Evolutionary conservation across 148 eudicot species (phyloP).

Genomic region (Silene latifolia): DNA sequence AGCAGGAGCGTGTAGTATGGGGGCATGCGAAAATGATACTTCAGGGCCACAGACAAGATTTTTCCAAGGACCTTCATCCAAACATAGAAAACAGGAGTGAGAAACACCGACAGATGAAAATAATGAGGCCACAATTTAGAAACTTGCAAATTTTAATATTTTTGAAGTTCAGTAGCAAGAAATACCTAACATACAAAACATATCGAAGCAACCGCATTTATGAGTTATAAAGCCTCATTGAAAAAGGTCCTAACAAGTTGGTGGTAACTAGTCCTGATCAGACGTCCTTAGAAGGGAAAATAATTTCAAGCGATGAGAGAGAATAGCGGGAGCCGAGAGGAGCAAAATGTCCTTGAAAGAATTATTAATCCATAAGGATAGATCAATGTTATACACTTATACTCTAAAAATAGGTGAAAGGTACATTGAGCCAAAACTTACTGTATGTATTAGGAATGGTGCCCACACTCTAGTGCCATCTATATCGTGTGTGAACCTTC

Average conservation of each 20-base stretch:
- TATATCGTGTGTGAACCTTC: too few relatives aligned
- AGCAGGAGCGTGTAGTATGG: constrained; percentile 81
- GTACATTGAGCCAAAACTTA: too few relatives aligned
- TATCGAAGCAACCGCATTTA: not conserved
- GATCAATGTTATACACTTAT: not conserved
- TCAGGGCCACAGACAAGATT: constrained; percentile 80
- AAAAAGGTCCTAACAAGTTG: not conserved
- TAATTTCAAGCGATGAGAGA: too few relatives aligned
- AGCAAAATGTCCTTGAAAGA: not conserved
- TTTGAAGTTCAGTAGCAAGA: not conserved
- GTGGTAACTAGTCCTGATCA: not conserved
- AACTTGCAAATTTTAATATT: not conserved
- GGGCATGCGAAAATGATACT: constrained; percentile 91
- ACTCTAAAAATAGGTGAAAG: not conserved
- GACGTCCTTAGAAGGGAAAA: not conserved
- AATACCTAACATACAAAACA: not conserved
- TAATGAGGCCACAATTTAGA: not conserved
- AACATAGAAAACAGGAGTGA: not conserved
- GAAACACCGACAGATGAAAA: not conserved
- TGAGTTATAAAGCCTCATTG: not conserved
- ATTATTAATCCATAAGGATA: not conserved
- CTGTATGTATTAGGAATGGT: too few relatives aligned
- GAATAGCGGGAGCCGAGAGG: not conserved
- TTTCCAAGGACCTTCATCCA: constrained; percentile 79
- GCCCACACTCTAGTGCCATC: too few relatives aligned